Evolutionary conservation across 148 eudicot genomes (phyloP).

Genomic region (Vaccinium vitisidaea): DNA sequence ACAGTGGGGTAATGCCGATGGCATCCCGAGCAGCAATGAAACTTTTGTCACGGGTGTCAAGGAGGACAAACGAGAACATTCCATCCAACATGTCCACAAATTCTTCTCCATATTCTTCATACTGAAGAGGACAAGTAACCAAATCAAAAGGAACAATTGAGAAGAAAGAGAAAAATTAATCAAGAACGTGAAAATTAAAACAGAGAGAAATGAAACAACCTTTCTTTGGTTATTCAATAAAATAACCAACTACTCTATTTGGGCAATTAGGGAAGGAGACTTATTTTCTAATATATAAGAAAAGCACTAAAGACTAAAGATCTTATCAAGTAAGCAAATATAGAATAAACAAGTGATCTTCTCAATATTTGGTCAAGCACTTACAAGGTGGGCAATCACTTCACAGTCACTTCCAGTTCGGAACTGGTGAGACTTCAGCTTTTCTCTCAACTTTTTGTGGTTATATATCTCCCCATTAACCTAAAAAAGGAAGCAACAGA

Average conservation of each 20-base stretch:
- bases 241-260: background rate
- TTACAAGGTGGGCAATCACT: slow-evolving; percentile 93
- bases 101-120: slow-evolving; percentile 91
- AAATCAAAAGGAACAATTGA: background rate
- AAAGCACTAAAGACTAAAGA: background rate
- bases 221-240: background rate
- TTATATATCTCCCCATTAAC: slow-evolving; percentile 93
- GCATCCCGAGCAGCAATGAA: slow-evolving; percentile 92
- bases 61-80: slow-evolving; percentile 93
- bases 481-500: slow-evolving; percentile 35
- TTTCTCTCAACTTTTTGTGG: slow-evolving; percentile 65
- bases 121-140: slow-evolving; percentile 37
- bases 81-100: slow-evolving; percentile 95
- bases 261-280: background rate
- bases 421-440: slow-evolving; percentile 63
- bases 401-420: slow-evolving; percentile 92
- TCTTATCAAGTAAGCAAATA: background rate
- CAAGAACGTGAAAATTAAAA: background rate
- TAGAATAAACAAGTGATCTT: slow-evolving; percentile 9
- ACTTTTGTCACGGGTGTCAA: slow-evolving; percentile 85
- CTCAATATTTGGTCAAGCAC: slow-evolving; percentile 22
- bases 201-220: background rate
- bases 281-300: background rate
- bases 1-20: slow-evolving; percentile 88
- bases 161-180: slow-evolving; percentile 1